Evolutionary conservation across 768 basidiomycete genomes (phyloP), one percentile per base, ranked within the genome.

Genomic region (Phlebiopsis flavidoalba): DNA sequence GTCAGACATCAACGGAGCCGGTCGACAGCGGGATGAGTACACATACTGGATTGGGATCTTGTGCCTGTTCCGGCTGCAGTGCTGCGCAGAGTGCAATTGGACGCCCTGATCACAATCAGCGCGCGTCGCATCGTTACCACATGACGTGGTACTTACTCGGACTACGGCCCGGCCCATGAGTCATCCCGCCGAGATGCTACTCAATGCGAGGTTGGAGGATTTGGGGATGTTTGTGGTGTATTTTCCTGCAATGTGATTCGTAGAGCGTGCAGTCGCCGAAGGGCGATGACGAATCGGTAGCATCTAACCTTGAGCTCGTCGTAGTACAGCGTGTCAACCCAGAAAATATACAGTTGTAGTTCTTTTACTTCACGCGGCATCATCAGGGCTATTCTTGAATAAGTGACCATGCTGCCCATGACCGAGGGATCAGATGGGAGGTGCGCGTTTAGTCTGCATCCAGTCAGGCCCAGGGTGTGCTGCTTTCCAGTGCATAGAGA

Each of bases 71-170:
- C 1, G 74, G 73, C 17, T 70, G 63, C 53, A 73, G 65, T 24
- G 73, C n/a, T n/a, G n/a, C 63, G 54, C 69, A 67, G 11, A 73
- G 60, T n/a, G n/a, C 8, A 75, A 67, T 58, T 72, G 63, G 60
- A 68, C 59, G 40, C 74, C 74, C 57, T 72, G 70, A n/a, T n/a
- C n/a, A n/a, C n/a, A 37, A 63, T 63, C 0, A n/a, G n/a, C n/a
- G n/a, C n/a, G 68, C 74, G 57, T 75, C 72, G n/a, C 74, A 75
- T 75, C 0, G 74, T 75, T 21, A 67, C 65, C 67, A n/a, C n/a
- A 67, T 66, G 17, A 69, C 54, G 47, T 60, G 61, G 6, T n/a
- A 71, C 66, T n/a, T 8, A 65, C 65, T 1, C 72, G 73, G 8
- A 75, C 64, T n/a, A n/a, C n/a, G n/a, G n/a, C n/a, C n/a, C n/a